Conservation (phyloP, 2,329 filamentous ascomycete species). For the Trichoderma lentiforme region DNA sequence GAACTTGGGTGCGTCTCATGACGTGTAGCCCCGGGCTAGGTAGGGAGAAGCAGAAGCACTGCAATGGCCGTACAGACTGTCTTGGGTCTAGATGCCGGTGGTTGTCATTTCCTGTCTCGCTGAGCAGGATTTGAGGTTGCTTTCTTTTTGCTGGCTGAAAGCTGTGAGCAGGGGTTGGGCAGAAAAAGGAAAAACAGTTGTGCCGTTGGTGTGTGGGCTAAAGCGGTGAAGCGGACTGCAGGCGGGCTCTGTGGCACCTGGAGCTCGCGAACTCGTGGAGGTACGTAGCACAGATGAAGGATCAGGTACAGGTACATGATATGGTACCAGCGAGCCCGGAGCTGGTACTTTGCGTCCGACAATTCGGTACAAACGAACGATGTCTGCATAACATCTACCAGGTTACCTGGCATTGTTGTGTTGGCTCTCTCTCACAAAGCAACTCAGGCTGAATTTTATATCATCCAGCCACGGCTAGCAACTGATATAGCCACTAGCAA, state of each 20-base stretch:
- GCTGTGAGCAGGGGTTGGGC: conserved; percentile 10
- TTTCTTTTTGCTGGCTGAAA: neutral
- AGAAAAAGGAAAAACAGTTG: conserved; percentile 20
- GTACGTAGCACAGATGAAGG: neutral
- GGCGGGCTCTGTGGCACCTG: conserved; percentile 1
- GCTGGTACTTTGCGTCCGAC: neutral
- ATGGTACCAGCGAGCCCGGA: neutral
- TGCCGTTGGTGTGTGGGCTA: conserved; percentile 11
- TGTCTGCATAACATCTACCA: neutral
- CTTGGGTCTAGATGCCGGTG: neutral
- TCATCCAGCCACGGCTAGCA: neutral
- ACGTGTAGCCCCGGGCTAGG: neutral
- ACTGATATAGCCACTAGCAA: neutral
- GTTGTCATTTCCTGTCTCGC: neutral
- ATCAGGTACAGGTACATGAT: neutral
- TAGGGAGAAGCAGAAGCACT: neutral
- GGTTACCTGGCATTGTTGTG: neutral
- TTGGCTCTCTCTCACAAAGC: neutral
- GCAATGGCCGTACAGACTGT: neutral
- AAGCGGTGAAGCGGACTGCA: conserved; percentile 12
- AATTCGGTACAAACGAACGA: neutral
- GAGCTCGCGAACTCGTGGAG: conserved; percentile 2
- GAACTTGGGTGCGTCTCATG: conserved; percentile 8
- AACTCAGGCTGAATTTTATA: neutral
- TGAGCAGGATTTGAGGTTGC: neutral